These are phyloP conservation scores for Leishmania martiniquensis DNA, from an alignment of 208 protist species.

Conservation along the genomic window DNA sequence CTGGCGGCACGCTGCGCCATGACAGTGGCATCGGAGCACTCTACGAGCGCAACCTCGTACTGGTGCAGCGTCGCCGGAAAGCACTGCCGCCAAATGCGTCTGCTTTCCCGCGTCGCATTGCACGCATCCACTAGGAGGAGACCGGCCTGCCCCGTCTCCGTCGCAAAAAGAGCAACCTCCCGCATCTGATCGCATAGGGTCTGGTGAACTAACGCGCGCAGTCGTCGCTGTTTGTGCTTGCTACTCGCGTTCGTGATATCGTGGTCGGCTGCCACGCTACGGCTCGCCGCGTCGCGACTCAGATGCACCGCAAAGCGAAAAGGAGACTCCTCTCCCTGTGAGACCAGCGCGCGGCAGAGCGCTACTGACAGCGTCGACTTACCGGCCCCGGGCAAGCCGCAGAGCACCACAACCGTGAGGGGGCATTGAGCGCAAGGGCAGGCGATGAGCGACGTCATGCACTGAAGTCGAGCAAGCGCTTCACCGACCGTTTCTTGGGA, in stretches of 20 bases:
- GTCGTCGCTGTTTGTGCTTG: conserved; percentile 73
- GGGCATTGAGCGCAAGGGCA: conserved; percentile 21
- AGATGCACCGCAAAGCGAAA: conserved; percentile 58
- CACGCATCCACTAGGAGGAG: conserved; percentile 86
- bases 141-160: conserved; percentile 15
- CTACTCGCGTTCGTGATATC: conserved; percentile 50
- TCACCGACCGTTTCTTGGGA: conserved; percentile 34
- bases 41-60: conserved; percentile 52
- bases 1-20: conserved; percentile 39
- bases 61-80: conserved; percentile 19
- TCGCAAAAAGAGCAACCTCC: conserved; percentile 27
- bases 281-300: conserved; percentile 56
- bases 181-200: conserved; percentile 22
- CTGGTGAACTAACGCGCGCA: conserved; percentile 50
- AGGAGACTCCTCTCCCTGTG: conserved; percentile 10
- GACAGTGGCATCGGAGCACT: conserved; percentile 43
- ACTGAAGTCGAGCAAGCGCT: conserved; percentile 47
- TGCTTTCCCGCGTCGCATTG: conserved; percentile 52
- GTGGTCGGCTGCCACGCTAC: conserved; percentile 31
- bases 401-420: conserved; percentile 65
- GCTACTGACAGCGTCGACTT: conserved; percentile 60
- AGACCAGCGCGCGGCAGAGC: conserved; percentile 16
- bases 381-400: conserved; percentile 68
- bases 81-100: conserved; percentile 41
- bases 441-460: conserved; percentile 31